Base-by-base conservation (phyloP, 306 rosid species). In the Lablab purpureus region DNA sequence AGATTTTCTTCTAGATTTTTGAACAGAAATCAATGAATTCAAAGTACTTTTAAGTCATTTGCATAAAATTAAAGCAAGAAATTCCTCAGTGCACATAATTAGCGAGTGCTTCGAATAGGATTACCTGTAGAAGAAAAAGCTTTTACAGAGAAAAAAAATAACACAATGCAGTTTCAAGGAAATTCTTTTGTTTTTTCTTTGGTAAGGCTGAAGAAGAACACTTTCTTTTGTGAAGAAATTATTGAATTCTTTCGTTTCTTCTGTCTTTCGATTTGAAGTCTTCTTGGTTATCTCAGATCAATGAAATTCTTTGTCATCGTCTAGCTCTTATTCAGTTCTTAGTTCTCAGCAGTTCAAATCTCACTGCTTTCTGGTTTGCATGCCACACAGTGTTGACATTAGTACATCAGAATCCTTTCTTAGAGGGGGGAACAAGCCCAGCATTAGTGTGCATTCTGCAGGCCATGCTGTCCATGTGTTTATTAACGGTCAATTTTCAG, bases 401-500 rank as follows among this genome's bases (percentile, higher is more conserved):
- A 83, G 89, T 87, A 74, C 97, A 78, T 87, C 92, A 21, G 98
- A 95, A 80, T 87, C 90, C 19, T 91, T 90, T 78, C 93, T 93
- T 43, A 69, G 81, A 45, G 94, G 96, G 76, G 88, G 93, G 77
- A 81, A 80, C 80, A 88, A 86, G 71, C 92, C 98, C 2, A 86
- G 86, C 82, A 86, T 95, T 34, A 84, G 79, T 4, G 89, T 93
- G 84, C 90, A 83, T 74, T 95, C 99, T 12, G 90, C 90, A 4
- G 98, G 99, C 7, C 91, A 91, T 88, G 98, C 91, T 66, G 86
- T 95, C 27, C 99, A 92, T 62, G 97, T 91, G 70, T 95, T 91
- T 84, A 67, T 93, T 83, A 95, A 95, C 30, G 98, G 99, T 45
- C 86, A 93, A 73, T 87, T 86, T 83, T 84, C 87, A 87, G 99